Base-by-base conservation (phyloP, 2,329 filamentous ascomycete genomes). In the Stachybotrys chartarum region DNA sequence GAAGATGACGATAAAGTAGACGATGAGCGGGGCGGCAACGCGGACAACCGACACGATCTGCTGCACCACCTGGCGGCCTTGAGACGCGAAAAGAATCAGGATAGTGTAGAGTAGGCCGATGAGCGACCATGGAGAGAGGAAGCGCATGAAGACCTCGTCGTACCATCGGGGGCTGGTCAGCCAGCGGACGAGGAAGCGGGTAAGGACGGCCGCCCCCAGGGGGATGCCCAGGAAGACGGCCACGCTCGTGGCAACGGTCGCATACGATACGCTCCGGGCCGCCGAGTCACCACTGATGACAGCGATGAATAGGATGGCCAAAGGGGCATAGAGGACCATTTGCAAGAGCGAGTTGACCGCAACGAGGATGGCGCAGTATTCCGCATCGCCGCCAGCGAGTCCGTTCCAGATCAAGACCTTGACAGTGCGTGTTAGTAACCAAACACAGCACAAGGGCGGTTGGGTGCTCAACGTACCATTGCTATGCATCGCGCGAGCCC, bases 31-130 rank as follows among this genome's bases (percentile, higher is more conserved):
- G 0, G 90, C 90, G 0, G 87, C 85, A 1, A 96, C 90, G 1
- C 91, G 80, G 5, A 94, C 74, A 0, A 96, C 91, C 0, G 88
- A 87, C 0, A 91, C 87, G 57, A 96, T 89, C 70, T 96, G 90
- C 61, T 90, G 82, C 1, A 93, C 86, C 1, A 94, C 89, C 52
- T 85, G 84, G 24, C 74, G 73, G 3, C 91, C 90, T 66, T 96
- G 91, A 1, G 86, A 89, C 0, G 88, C 91, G 67, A 96, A 96
- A 2, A 96, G 78, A 1, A 96, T 84, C 7, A 94, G 70, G 61
- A 96, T 94, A 1, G 91, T 96, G 74, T 92, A 96, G 1, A 96
- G 74, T 5, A 97, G 78, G 0, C 91, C 91, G 60, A 96, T 82
- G 2, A 96, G 78, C 0, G 89, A 93, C 78, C 83, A 87, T 0